Conservation (phyloP, 2,329 filamentous ascomycete genomes). For the Hymenoscyphus infarciens region DNA sequence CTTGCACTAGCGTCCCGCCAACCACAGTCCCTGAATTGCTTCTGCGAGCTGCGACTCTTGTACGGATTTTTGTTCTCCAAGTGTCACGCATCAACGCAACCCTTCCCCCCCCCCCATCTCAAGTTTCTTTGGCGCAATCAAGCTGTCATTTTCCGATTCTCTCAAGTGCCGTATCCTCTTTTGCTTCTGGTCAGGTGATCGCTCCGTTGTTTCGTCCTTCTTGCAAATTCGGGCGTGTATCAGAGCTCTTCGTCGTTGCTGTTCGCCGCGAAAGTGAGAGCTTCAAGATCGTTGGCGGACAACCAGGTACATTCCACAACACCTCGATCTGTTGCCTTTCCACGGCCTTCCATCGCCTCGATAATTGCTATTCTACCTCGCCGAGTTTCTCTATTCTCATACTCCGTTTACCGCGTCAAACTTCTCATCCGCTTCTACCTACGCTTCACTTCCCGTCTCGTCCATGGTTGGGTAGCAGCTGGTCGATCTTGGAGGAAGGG, state of each 20-base stretch:
- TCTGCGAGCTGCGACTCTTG: background rate
- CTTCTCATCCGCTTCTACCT: slow-evolving; percentile 5
- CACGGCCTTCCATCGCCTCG: background rate
- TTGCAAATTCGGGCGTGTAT: background rate
- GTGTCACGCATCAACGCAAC: background rate
- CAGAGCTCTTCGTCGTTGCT: background rate
- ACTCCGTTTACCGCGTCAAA: background rate
- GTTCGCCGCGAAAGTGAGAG: background rate
- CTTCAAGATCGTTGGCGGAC: background rate
- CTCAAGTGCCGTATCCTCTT: background rate
- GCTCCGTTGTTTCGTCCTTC: background rate
- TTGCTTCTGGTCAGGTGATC: background rate
- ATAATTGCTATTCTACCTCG: background rate
- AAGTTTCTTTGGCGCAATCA: background rate
- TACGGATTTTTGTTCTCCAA: background rate
- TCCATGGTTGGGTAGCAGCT: slow-evolving; percentile 6
- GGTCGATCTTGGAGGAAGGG: slow-evolving; percentile 1
- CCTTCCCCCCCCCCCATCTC: background rate
- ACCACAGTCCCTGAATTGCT: background rate
- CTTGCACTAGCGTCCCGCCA: background rate
- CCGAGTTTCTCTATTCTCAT: background rate
- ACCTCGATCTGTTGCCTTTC: background rate
- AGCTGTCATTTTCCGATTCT: background rate
- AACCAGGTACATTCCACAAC: background rate
- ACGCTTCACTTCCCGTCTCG: background rate